Evolutionary conservation across 2,329 filamentous ascomycete genomes (phyloP).

Genomic region (Epichloe baconii): DNA sequence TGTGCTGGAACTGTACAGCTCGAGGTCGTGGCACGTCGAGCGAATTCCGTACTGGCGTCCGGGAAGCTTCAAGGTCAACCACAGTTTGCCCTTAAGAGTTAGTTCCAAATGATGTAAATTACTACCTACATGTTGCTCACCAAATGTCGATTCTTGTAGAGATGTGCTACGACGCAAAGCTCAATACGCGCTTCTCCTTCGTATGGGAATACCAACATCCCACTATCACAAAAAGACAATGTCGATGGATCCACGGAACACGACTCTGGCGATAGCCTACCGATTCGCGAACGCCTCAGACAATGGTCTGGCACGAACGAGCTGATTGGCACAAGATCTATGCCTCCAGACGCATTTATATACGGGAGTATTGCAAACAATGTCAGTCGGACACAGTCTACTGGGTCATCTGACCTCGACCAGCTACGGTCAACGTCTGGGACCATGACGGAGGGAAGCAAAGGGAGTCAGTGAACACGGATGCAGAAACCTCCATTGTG

Average conservation of each 20-base stretch:
- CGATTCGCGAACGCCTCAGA: slow-evolving; percentile 28
- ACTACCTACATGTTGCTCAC: slow-evolving; percentile 1
- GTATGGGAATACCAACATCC: neutral
- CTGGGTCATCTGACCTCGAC: slow-evolving; percentile 19
- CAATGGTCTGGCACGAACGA: slow-evolving; percentile 28
- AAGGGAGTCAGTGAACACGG: slow-evolving; percentile 16
- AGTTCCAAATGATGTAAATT: slow-evolving; percentile 2
- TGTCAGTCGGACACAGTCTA: slow-evolving; percentile 20
- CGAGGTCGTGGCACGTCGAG: neutral
- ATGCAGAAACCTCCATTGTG: slow-evolving; percentile 14
- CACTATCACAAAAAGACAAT: neutral
- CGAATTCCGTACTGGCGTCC: neutral
- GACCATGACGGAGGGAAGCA: slow-evolving; percentile 13
- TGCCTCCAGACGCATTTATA: slow-evolving; percentile 15
- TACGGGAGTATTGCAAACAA: slow-evolving; percentile 17
- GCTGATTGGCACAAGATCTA: slow-evolving; percentile 8
- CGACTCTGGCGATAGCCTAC: slow-evolving; percentile 3
- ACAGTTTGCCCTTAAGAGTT: neutral
- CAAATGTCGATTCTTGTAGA: slow-evolving; percentile 2
- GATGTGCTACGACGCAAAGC: slow-evolving; percentile 8
- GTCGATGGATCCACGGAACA: neutral
- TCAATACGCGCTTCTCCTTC: neutral
- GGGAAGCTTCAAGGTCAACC: neutral
- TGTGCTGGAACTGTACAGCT: slow-evolving; percentile 21
- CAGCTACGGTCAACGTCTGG: slow-evolving; percentile 12